A percentile compares a stretch with the other conserved stretches of the same genome.
Conservation (phyloP, 805 yeast genomes). For the Candida broadrunensis region DNA sequence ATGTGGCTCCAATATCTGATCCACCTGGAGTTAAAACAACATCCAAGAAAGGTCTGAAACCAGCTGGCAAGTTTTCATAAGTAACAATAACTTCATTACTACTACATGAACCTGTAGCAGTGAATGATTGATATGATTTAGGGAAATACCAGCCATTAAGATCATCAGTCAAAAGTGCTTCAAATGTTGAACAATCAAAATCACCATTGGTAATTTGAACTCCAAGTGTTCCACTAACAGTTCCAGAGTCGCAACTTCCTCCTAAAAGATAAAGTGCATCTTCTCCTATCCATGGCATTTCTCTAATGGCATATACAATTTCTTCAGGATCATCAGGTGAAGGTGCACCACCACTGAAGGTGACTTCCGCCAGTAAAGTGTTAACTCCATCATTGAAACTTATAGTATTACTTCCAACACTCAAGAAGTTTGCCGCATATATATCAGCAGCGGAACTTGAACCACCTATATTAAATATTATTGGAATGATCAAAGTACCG, state of each 20-base stretch:
- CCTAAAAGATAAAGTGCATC: conserved; percentile 6
- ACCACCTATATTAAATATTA: conserved; percentile 14
- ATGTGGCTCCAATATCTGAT: background rate
- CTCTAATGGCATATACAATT: background rate
- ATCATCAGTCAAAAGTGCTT: conserved; percentile 3
- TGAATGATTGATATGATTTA: background rate
- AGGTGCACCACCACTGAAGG: background rate
- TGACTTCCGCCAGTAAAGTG: background rate
- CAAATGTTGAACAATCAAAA: conserved; percentile 4
- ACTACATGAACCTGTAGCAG: conserved; percentile 7
- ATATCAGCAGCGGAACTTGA: conserved; percentile 9
- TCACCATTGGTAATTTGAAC: conserved; percentile 4
- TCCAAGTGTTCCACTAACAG: conserved; percentile 3
- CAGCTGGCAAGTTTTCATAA: conserved; percentile 21
- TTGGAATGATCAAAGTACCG: conserved; percentile 13
- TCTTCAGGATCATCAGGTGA: background rate
- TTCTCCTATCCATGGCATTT: conserved; percentile 1
- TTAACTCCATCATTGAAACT: conserved; percentile 7
- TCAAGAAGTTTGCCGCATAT: conserved; percentile 8
- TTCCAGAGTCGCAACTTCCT: conserved; percentile 5
- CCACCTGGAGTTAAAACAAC: background rate
- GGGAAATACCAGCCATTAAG: background rate
- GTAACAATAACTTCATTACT: conserved; percentile 5
- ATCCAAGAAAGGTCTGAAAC: conserved; percentile 12
- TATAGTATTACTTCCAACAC: conserved; percentile 13